Evolutionary conservation across 2,329 filamentous ascomycete genomes (phyloP), one percentile per base, ranked within the genome.

Genomic region (Amphichorda felina): DNA sequence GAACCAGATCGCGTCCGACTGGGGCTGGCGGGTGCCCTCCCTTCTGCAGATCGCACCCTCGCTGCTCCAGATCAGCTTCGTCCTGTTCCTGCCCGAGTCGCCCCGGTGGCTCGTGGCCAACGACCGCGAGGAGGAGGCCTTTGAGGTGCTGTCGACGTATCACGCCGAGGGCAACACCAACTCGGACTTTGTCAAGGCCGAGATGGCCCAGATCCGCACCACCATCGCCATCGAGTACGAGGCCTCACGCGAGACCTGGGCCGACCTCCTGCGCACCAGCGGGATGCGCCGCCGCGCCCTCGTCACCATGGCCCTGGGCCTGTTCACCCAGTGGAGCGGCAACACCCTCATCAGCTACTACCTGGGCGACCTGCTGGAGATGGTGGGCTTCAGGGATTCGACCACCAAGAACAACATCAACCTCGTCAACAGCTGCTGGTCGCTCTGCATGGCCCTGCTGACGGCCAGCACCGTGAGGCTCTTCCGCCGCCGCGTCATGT

Each of bases 261-360:
- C 53, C 39, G 68, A 72, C 41, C 56, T 75, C 49, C 41, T 75
- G 17, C 55, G 54, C 32, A 69, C 68, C 1, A 39, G 61, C 2
- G 72, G 66, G 13, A 70, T 69, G 53, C 60, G 64, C 2, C 61
- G 65, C 24, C 64, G 69, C 24, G 54, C 65, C 5, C 46, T 70
- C 33, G 62, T 74, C 43, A 60, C 64, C 13, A 50, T 56, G 1
- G 58, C 68, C 29, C 57, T 74, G 8, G 68, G 69, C 22, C 47
- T 74, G 1, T 72, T 72, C 46, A 68, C 68, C 1, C 69, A 74
- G 47, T 64, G 68, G 50, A 68, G 64, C 9, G 70, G 59, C 45
- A 74, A 68, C 44, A 62, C 63, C 8, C 54, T 68, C 33, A 61
- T 68, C 38, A 64, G 59, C 8, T 61, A 68, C 53, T 72, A 70